Evolutionary conservation across 176 grass and related monocot genomes (phyloP).

Genomic region (Paspalum vaginatum): DNA sequence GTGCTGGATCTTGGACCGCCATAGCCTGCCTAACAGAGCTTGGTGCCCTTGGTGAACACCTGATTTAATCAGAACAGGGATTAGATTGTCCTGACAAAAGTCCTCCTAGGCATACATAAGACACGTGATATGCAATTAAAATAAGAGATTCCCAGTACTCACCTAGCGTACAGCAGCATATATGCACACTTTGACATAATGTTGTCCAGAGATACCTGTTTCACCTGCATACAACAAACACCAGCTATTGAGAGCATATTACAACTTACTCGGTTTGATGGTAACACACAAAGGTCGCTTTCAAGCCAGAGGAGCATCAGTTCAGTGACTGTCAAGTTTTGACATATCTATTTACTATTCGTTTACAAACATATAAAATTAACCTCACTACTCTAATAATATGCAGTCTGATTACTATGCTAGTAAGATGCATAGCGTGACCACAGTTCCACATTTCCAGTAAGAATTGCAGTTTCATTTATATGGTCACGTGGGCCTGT

Average conservation of each 20-base stretch:
- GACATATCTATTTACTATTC: neutral
- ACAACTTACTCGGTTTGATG: neutral
- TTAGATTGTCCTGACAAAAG: slow-evolving; percentile 37
- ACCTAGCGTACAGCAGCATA: slow-evolving; percentile 97
- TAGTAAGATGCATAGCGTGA: neutral
- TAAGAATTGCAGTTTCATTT: neutral
- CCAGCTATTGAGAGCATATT: slow-evolving; percentile 33
- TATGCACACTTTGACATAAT: slow-evolving; percentile 88
- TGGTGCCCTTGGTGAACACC: slow-evolving; percentile 88
- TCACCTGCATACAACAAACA: slow-evolving; percentile 61
- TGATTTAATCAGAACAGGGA: slow-evolving; percentile 35
- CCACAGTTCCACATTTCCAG: neutral
- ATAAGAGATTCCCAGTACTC: slow-evolving; percentile 13
- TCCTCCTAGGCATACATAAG: neutral
- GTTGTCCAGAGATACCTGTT: slow-evolving; percentile 61
- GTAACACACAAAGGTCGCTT: neutral
- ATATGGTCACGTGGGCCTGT: neutral
- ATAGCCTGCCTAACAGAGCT: slow-evolving; percentile 64
- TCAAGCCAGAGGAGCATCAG: slow-evolving; percentile 8
- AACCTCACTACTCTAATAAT: slow-evolving; percentile 17
- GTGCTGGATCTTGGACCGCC: slow-evolving; percentile 41
- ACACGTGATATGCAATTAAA: slow-evolving; percentile 3
- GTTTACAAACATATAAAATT: slow-evolving; percentile 7
- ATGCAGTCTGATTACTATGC: neutral
- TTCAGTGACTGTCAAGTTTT: neutral